phyloP scores from a whole-genome alignment of 1,139 yeast genomes.

The Geotrichum bryndzae region DNA sequence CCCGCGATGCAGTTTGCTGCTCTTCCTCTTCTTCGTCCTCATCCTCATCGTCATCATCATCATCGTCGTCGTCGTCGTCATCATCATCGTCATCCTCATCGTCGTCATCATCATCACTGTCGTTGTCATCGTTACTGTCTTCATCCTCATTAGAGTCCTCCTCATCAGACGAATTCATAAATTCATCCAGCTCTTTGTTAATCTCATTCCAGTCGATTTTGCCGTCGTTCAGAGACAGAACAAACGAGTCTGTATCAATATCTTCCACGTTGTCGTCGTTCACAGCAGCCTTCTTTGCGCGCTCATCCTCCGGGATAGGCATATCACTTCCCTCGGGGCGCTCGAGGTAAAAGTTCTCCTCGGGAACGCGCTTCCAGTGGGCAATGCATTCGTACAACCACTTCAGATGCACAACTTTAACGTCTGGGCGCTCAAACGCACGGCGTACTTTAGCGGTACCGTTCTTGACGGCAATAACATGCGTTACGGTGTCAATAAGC shows the following conservation, averaged over 20 bases:
- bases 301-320: conserved; percentile 40
- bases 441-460: conserved; percentile 76
- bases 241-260: conserved; percentile 31
- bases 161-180: conserved; percentile 32
- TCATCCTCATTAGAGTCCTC: conserved; percentile 13
- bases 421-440: conserved; percentile 39
- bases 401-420: conserved; percentile 80
- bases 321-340: conserved; percentile 32
- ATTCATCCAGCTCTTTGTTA: conserved; percentile 37
- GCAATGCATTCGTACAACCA: conserved; percentile 88
- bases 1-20: conserved; percentile 4
- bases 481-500: conserved; percentile 72
- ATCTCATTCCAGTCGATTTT: conserved; percentile 37
- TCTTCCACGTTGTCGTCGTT: conserved; percentile 32
- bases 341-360: conserved; percentile 51
- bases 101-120: neutral
- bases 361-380: conserved; percentile 67
- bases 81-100: conserved; percentile 8
- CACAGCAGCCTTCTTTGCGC: neutral
- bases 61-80: conserved; percentile 9
- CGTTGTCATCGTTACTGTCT: neutral
- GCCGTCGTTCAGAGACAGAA: conserved; percentile 31
- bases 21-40: neutral
- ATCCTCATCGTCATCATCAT: neutral
- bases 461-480: conserved; percentile 74